phyloP scores from a whole-genome alignment of 2,329 filamentous ascomycete genomes.

The Penicillium hesseltinei region DNA sequence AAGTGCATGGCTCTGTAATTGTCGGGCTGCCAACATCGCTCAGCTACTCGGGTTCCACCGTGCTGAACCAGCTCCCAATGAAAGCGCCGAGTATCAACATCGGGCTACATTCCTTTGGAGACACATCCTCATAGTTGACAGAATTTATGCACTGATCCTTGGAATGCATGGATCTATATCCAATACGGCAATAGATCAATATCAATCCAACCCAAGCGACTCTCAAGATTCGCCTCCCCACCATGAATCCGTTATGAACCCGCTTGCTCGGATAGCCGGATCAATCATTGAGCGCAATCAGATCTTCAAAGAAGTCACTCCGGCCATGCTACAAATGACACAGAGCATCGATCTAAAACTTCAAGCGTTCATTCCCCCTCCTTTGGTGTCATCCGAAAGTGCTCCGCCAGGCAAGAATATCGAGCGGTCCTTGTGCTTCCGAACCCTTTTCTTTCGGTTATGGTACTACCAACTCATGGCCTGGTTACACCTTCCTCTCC shows the following conservation, averaged over 20 bases:
- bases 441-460: background rate
- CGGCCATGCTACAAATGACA: constrained; percentile 11
- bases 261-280: constrained; percentile 10
- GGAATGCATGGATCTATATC: constrained; percentile 10
- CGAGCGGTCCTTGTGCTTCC: background rate
- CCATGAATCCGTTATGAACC: background rate
- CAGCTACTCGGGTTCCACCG: constrained; percentile 13
- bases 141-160: constrained; percentile 10
- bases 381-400: background rate
- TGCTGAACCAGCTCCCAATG: background rate
- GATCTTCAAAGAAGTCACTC: constrained; percentile 5
- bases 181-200: constrained; percentile 6
- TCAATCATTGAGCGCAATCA: constrained; percentile 18
- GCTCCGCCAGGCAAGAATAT: constrained; percentile 1
- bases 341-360: constrained; percentile 10
- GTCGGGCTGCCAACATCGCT: constrained; percentile 6
- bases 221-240: background rate
- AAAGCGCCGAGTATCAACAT: background rate
- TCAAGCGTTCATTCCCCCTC: background rate
- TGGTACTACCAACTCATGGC: constrained; percentile 10
- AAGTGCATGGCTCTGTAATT: constrained; percentile 14
- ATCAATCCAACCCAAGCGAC: background rate
- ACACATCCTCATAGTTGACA: constrained; percentile 7
- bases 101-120: constrained; percentile 8
- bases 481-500: constrained; percentile 13